Conservation (phyloP, 2,329 filamentous ascomycete genomes). For the Colletotrichum tropicale region DNA sequence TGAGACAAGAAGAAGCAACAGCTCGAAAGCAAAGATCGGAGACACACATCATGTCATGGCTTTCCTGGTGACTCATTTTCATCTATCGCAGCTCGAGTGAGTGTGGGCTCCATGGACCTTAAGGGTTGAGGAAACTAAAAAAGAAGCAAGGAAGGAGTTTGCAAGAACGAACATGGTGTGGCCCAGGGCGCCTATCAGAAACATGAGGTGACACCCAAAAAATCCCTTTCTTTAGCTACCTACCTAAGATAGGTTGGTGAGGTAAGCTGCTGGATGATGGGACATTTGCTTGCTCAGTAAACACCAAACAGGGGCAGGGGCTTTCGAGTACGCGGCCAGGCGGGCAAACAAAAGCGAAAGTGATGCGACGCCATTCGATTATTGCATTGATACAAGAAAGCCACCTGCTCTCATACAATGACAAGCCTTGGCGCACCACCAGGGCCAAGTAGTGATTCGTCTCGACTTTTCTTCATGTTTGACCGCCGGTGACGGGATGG, state of each 20-base stretch:
- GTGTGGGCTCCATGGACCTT: no score
- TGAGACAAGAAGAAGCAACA: conserved; percentile 10
- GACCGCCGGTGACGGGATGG: not conserved
- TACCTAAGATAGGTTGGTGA: not conserved
- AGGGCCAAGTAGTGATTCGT: not conserved
- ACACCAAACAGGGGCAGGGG: not conserved
- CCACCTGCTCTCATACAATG: not conserved
- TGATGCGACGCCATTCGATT: not conserved
- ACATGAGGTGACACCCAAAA: not conserved
- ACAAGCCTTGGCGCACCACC: not conserved
- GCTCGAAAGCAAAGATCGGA: not conserved
- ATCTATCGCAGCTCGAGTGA: not conserved
- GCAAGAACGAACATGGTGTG: not conserved
- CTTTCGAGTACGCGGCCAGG: not conserved
- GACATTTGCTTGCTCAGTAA: not conserved
- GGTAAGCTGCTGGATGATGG: not conserved
- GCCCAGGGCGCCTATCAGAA: not conserved
- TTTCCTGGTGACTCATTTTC: not conserved
- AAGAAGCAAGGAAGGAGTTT: not conserved
- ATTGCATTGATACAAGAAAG: not conserved
- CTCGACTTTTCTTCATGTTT: not conserved
- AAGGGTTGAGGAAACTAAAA: not conserved
- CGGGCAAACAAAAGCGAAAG: not conserved
- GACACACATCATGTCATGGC: not conserved
- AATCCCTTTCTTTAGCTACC: not conserved